Base-by-base conservation (phyloP, 2,329 filamentous ascomycete genomes). In the Trichophyton verrucosum region DNA sequence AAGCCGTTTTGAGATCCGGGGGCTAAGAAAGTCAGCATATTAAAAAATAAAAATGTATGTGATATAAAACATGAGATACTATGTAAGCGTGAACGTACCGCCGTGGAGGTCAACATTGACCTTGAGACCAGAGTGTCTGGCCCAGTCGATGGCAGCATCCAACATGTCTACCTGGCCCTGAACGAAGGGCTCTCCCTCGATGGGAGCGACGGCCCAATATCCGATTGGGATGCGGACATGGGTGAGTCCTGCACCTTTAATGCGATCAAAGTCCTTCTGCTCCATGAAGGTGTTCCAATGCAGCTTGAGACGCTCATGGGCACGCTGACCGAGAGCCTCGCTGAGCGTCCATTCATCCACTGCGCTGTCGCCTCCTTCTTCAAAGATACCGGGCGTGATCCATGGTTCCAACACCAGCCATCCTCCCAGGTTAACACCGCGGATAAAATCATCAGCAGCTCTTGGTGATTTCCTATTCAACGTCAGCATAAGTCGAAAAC, bases 21-120 rank as follows among this genome's bases (percentile, higher is more conserved):
- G 36, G 82, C 82, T 76, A 33, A 36, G 40, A 30, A 46, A 55
- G 13, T 49, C 24, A 24, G 60, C 62, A 15, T 60, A 59, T 66
- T 53, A 64, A 42, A 22, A 15, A 27, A n/a, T n/a, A 20, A 7
- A 30, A 30, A 30, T 30, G 27, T 30, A 30, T 7, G 5, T 30
- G 27, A 27, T 33, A 58, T 24, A 4, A 15, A 55, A 17, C 5
- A 40, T 6, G 13, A 11, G 30, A 49, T 58, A 64, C 44, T 68
- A 61, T 30, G 55, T 58, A 36, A 51, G 60, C 30, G 30, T n/a
- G 20, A 44, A 74, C 78, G 70, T 70, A 82, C 81, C 82, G 65
- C 85, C 85, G 67, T 88, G 86, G 22, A 88, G 72, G 69, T 88
- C 86, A 66, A 88, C 78, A 72, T 86, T 80, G 47, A 87, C 82